These are phyloP conservation scores for Physcomitrellopsis africana DNA, from an alignment of 225 moss, liverwort and hornwort genomes.

Conservation along the genomic window DNA sequence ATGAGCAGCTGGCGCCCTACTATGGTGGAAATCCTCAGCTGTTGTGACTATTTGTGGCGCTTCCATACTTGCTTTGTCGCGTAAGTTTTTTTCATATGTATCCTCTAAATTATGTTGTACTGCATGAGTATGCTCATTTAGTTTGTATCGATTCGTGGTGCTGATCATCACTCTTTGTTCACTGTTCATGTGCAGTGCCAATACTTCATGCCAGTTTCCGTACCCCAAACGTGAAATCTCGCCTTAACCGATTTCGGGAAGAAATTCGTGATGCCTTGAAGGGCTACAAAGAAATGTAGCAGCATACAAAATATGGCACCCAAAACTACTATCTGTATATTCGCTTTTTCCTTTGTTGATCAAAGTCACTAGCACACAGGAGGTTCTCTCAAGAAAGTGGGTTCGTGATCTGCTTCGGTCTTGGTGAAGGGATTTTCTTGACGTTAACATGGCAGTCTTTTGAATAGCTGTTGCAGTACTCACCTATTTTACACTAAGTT, in stretches of 20 bases:
- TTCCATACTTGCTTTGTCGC: slow-evolving; percentile 48
- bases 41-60: slow-evolving; percentile 55
- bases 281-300: slow-evolving; percentile 48
- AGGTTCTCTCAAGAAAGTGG: not conserved
- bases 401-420: not conserved
- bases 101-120: not conserved
- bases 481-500: slow-evolving; percentile 2
- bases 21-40: slow-evolving; percentile 57
- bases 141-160: slow-evolving; percentile 3
- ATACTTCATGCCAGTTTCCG: slow-evolving; percentile 60
- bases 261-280: slow-evolving; percentile 48
- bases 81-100: slow-evolving; percentile 36
- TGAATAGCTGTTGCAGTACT: not conserved
- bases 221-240: slow-evolving; percentile 59
- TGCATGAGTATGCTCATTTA: not conserved
- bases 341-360: slow-evolving; percentile 4
- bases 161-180: slow-evolving; percentile 9
- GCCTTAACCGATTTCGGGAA: slow-evolving; percentile 44
- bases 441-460: not conserved
- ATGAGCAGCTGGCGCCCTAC: slow-evolving; percentile 42
- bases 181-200: slow-evolving; percentile 48
- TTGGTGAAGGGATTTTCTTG: not conserved
- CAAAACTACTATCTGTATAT: slow-evolving; percentile 4
- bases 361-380: slow-evolving; percentile 11
- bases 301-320: not conserved